These are phyloP conservation scores for Lactifluus echinatus DNA, from an alignment of 768 basidiomycete species.

Conservation along the genomic window DNA sequence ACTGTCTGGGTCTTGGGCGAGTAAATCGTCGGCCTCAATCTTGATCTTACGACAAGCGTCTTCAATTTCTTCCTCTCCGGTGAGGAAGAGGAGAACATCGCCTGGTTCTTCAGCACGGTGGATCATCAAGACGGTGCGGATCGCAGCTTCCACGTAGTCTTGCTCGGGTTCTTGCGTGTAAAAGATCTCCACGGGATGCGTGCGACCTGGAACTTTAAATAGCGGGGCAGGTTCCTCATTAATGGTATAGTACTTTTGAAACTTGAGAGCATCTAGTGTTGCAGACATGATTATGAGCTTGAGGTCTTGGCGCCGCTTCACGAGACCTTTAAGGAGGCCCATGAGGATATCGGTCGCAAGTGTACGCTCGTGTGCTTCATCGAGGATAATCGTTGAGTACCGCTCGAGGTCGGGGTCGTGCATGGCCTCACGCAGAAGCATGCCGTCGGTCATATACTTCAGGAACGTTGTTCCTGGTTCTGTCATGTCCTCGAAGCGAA, in stretches of 20 bases:
- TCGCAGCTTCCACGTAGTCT: constrained; percentile 95
- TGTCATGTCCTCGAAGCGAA: constrained; percentile 98
- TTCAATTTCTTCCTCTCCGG: constrained; percentile 98
- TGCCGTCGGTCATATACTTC: constrained; percentile 99
- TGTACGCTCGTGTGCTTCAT: constrained; percentile 98
- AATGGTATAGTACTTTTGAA: constrained; percentile 85
- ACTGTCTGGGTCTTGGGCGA: constrained; percentile 56
- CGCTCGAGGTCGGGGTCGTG: constrained; percentile 82
- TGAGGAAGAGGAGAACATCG: constrained; percentile 90
- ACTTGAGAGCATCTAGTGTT: constrained; percentile 93
- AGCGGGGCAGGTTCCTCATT: constrained; percentile 48
- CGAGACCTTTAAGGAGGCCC: constrained; percentile 86
- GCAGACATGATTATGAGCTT: constrained; percentile 99
- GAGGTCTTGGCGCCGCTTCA: constrained; percentile 73
- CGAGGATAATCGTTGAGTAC: constrained; percentile 96
- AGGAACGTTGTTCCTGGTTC: constrained; percentile 85
- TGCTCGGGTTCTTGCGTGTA: constrained; percentile 89
- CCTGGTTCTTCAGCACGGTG: constrained; percentile 92
- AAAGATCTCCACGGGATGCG: constrained; percentile 93
- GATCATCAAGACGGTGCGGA: constrained; percentile 94
- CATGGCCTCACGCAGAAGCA: constrained; percentile 98
- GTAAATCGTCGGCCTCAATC: constrained; percentile 77
- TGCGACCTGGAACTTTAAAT: constrained; percentile 87
- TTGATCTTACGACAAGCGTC: constrained; percentile 93
- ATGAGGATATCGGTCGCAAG: constrained; percentile 97